Evolutionary conservation across 495 filamentous ascomycete species (phyloP).

Genomic region (Haplographium delicatum): DNA sequence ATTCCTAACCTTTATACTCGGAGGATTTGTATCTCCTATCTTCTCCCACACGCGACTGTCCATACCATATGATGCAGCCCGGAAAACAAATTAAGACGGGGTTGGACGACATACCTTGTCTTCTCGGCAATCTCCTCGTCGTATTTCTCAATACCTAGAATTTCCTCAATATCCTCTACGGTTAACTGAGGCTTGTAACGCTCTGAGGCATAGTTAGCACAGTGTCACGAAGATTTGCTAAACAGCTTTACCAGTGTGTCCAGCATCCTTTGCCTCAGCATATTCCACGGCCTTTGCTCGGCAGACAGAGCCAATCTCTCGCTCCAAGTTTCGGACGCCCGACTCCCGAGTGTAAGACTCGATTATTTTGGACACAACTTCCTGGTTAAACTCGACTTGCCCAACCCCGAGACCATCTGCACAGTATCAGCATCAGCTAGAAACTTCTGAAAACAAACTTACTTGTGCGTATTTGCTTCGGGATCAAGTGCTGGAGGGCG

Average conservation of each 20-base stretch:
- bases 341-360: constrained; percentile 95
- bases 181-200: constrained; percentile 71
- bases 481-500: constrained; percentile 85
- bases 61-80: not conserved
- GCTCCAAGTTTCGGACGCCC: constrained; percentile 94
- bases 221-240: not conserved
- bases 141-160: constrained; percentile 90
- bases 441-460: not conserved
- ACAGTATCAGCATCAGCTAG: constrained; percentile 26
- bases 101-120: constrained; percentile 31
- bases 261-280: constrained; percentile 80
- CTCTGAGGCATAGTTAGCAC: constrained; percentile 32
- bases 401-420: constrained; percentile 64
- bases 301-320: constrained; percentile 91
- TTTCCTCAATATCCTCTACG: constrained; percentile 76
- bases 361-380: constrained; percentile 90
- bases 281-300: constrained; percentile 93
- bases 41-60: not conserved
- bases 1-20: not conserved
- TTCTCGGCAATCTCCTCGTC: constrained; percentile 95
- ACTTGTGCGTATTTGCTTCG: constrained; percentile 74
- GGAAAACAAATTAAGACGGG: not conserved
- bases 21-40: constrained; percentile 9
- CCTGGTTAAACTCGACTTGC: constrained; percentile 69
- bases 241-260: constrained; percentile 27